These are phyloP conservation scores for Nepenthes gracilis DNA, from an alignment of 148 eudicot species.

Conservation along the genomic window DNA sequence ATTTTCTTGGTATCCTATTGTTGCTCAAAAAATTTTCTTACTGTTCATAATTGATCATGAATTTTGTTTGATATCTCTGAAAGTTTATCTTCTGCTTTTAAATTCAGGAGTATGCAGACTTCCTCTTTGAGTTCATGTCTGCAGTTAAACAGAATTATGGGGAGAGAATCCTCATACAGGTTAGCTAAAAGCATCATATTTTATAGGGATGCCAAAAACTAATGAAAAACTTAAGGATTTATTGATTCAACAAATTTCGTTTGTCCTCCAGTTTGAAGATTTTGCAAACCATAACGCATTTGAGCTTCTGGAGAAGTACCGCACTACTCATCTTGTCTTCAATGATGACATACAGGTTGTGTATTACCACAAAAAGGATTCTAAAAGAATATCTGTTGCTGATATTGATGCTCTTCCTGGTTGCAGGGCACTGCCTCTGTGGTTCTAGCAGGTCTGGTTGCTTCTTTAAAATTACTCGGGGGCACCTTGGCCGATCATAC, in stretches of 20 bases:
- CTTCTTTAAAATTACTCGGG: conserved; percentile 53
- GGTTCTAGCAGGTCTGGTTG: conserved; percentile 74
- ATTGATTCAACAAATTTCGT: neutral
- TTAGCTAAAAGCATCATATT: conserved; percentile 8
- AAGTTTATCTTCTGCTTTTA: neutral
- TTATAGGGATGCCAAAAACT: no score
- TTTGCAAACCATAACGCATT: conserved; percentile 96
- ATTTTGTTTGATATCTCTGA: neutral
- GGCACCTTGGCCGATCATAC: conserved; percentile 79
- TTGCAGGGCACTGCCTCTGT: conserved; percentile 92
- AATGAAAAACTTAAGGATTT: no score
- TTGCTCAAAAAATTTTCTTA: no score
- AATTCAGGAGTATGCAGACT: conserved; percentile 35
- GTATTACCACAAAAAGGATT: neutral
- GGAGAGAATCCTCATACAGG: conserved; percentile 79
- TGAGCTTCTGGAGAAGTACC: conserved; percentile 60
- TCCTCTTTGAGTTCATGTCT: conserved; percentile 51
- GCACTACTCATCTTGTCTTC: conserved; percentile 72
- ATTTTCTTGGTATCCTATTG: no score
- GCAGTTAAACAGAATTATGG: conserved; percentile 92
- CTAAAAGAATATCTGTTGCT: neutral
- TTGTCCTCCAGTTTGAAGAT: conserved; percentile 67
- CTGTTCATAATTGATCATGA: no score
- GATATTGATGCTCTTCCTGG: neutral
- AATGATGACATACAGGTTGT: conserved; percentile 92